phyloP scores from a whole-genome alignment of 139 green algal genomes.

The Chlorella sp. region DNA sequence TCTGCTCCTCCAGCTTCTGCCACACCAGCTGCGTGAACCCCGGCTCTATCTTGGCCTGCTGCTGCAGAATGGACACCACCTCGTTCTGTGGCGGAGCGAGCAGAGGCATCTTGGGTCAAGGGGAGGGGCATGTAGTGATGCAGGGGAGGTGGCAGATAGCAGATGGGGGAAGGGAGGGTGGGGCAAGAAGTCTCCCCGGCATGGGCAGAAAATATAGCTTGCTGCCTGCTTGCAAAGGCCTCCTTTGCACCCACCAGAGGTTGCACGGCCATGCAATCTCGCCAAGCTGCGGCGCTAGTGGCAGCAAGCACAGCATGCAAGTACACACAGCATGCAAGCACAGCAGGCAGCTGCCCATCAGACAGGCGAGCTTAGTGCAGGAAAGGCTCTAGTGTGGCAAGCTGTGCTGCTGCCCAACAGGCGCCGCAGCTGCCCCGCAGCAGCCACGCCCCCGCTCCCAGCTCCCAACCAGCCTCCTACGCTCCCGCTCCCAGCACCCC shows the following conservation, averaged over 20 bases:
- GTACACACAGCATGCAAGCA: too few relatives aligned
- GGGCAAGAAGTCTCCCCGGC: too few relatives aligned
- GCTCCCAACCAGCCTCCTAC: too few relatives aligned
- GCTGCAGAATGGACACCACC: conserved; percentile 79
- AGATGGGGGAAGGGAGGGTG: background rate
- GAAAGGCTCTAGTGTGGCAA: background rate
- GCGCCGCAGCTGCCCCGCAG: background rate
- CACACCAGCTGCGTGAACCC: conserved; percentile 91
- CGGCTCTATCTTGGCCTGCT: conserved; percentile 82
- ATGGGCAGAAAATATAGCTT: too few relatives aligned
- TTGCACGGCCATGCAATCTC: too few relatives aligned
- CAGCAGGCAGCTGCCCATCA: background rate
- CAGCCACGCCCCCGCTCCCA: background rate
- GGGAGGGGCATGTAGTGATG: background rate
- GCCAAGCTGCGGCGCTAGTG: background rate
- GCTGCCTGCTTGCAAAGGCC: too few relatives aligned
- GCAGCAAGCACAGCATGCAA: background rate
- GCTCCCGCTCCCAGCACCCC: too few relatives aligned
- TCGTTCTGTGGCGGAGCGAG: conserved; percentile 46
- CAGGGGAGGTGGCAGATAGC: background rate
- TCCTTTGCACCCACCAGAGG: too few relatives aligned
- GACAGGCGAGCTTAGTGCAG: too few relatives aligned
- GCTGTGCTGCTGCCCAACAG: background rate
- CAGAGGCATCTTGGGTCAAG: background rate
- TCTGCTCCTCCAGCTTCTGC: conserved; percentile 96